Evolutionary conservation across 108 stramenopile genomes (phyloP), one percentile per base, ranked within the genome.

Genomic region (Aurantiochytrium sp.): DNA sequence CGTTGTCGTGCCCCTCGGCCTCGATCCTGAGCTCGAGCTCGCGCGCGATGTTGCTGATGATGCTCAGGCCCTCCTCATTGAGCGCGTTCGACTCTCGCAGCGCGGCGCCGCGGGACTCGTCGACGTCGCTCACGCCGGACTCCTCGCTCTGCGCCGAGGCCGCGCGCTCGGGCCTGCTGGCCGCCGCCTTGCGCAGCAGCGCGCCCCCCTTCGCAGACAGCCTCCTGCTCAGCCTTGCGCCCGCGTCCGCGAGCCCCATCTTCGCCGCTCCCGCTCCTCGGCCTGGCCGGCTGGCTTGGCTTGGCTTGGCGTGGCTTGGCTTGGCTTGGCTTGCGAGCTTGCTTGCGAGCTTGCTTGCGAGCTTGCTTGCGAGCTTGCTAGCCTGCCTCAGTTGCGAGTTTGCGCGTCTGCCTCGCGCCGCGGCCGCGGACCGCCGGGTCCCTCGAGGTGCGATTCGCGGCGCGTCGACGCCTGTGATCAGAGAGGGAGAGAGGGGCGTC

Each of bases 11-110:
- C 0, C 16, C 51, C 51, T 83, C 76, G 19, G 18, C 23, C 4
- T 83, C 49, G n/a, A 83, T 10, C 49, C 51, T 47, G 18, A 53
- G 6, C 4, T 83, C 76, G 28, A 83, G 19, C 45, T 83, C 76
- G 25, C 49, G 76, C 1, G 76, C 76, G 51, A 83, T 83, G 51
- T 83, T 83, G 49, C n/a, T 3, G 4, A 53, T 35, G 76, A 83
- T 83, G n/a, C 76, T 43, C n/a, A 83, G 51, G 28, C 76, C 76
- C 51, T 83, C 76, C 51, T 83, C 76, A 23, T 83, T 83, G 49
- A 83, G 51, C n/a, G 76, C 76, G 76, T 83, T 83, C 18, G 76
- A 83, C 23, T 83, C 76, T 19, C 51, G 45, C 16, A 83, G 76
- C n/a, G 76, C 76, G 51, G 76, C 76, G 76, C 76, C 76, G 12